Evolutionary conservation across 1,284 basidiomycete species (phyloP).

Genomic region (Phylloporus sp.): DNA sequence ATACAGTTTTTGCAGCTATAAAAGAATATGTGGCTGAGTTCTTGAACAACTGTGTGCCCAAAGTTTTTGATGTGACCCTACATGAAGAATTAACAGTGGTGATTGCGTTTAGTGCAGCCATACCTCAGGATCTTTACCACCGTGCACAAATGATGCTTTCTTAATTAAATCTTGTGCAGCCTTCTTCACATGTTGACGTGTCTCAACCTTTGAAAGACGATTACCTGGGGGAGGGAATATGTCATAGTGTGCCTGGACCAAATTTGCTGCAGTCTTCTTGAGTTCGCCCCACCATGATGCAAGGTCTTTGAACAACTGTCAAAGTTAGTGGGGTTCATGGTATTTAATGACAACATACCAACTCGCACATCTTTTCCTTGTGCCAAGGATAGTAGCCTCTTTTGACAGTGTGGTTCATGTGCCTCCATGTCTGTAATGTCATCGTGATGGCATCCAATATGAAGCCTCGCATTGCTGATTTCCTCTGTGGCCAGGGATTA

Average conservation of each 20-base stretch:
- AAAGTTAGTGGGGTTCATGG: not conserved
- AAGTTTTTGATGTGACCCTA: conserved; percentile 1
- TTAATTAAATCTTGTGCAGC: not conserved
- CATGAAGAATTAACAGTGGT: not conserved
- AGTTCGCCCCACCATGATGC: not conserved
- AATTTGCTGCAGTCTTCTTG: not conserved
- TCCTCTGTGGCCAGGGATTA: conserved; percentile 1
- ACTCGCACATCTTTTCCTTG: not conserved
- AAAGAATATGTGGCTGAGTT: not conserved
- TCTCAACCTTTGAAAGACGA: not conserved
- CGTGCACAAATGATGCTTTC: not conserved
- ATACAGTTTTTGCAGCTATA: not conserved
- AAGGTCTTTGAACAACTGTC: conserved; percentile 1
- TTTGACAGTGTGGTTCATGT: not conserved
- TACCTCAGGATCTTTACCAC: not conserved
- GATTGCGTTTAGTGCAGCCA: not conserved
- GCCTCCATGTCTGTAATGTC: not conserved
- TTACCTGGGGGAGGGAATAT: not conserved
- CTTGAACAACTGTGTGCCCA: not conserved
- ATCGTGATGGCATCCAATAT: not conserved
- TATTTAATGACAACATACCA: not conserved
- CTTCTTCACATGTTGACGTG: not conserved
- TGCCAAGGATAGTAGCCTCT: conserved; percentile 1
- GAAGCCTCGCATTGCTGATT: not conserved
- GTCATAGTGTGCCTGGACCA: too few relatives aligned